A percentile compares a stretch with the other conserved stretches of the same genome.
These are phyloP conservation scores for Heterobasidion occidentale DNA, from an alignment of 1,284 basidiomycete genomes.

Conservation along the genomic window DNA sequence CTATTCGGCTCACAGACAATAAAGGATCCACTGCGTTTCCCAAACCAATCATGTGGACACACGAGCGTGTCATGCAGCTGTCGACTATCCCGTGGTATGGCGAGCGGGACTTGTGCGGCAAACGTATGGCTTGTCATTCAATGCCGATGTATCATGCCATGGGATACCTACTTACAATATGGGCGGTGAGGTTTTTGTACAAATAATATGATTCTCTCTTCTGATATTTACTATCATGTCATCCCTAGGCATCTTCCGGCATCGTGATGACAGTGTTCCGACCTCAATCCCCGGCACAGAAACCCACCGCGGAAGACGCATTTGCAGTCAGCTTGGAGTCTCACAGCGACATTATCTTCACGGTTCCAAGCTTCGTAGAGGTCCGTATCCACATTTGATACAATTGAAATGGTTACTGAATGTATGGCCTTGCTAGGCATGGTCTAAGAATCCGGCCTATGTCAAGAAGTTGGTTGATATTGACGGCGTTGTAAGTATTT, in stretches of 20 bases:
- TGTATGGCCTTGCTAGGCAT: neutral
- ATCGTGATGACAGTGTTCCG: neutral
- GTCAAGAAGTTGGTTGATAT: neutral
- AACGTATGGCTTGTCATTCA: conserved; percentile 13
- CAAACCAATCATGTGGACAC: conserved; percentile 14
- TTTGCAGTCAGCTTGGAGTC: conserved; percentile 8
- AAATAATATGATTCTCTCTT: neutral
- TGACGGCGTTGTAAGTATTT: conserved; percentile 10
- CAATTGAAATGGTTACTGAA: neutral
- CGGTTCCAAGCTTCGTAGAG: neutral
- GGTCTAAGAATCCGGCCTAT: neutral
- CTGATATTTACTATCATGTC: neutral
- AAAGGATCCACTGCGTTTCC: conserved; percentile 20
- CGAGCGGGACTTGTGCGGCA: conserved; percentile 14
- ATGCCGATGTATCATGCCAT: conserved; percentile 19
- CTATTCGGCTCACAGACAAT: neutral
- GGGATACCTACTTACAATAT: conserved; percentile 8
- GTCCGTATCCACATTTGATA: neutral
- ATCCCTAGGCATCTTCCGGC: neutral
- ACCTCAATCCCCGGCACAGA: neutral
- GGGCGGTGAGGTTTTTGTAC: neutral
- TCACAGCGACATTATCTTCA: neutral
- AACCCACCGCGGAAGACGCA: conserved; percentile 1
- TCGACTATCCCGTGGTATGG: conserved; percentile 11
- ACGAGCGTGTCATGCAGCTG: conserved; percentile 4